These are phyloP conservation scores for Geosmithia morbida DNA, from an alignment of 2,329 filamentous ascomycete genomes.

Conservation along the genomic window DNA sequence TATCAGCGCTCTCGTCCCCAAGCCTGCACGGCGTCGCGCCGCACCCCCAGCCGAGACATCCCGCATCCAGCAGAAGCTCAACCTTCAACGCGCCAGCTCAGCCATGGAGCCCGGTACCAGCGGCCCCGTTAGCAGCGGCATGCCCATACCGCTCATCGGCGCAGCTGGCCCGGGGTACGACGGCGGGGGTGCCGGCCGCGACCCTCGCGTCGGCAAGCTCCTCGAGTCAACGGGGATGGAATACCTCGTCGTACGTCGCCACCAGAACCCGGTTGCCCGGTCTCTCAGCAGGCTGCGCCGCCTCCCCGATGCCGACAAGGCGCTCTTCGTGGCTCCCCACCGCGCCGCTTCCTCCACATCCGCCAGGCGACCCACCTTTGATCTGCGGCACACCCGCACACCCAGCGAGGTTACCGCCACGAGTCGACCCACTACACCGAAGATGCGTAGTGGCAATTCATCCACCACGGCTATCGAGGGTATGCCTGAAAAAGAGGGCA, in stretches of 20 bases:
- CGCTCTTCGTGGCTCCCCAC: slow-evolving; percentile 28
- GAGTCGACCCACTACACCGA: slow-evolving; percentile 14
- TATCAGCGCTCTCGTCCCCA: slow-evolving; percentile 32
- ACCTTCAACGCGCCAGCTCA: slow-evolving; percentile 59
- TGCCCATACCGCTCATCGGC: slow-evolving; percentile 31
- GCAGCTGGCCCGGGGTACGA: slow-evolving; percentile 42
- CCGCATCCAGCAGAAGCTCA: slow-evolving; percentile 61
- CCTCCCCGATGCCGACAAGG: slow-evolving; percentile 36
- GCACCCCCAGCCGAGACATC: slow-evolving; percentile 39
- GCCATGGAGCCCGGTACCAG: slow-evolving; percentile 44
- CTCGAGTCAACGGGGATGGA: slow-evolving; percentile 59
- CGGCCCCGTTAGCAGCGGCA: slow-evolving; percentile 15
- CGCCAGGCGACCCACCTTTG: slow-evolving; percentile 16
- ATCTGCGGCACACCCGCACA: slow-evolving; percentile 20
- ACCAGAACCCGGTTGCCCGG: slow-evolving; percentile 55
- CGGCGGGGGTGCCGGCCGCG: slow-evolving; percentile 23
- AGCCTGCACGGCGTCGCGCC: slow-evolving; percentile 22
- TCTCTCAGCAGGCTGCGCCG: slow-evolving; percentile 33
- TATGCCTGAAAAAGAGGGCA: slow-evolving; percentile 21
- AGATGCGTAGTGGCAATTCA: slow-evolving; percentile 5
- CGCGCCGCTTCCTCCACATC: slow-evolving; percentile 20
- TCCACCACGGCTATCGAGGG: too few species aligned
- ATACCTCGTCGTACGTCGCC: slow-evolving; percentile 59
- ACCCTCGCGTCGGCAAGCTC: slow-evolving; percentile 49
- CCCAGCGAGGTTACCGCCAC: slow-evolving; percentile 19